Conservation (phyloP, 352 stramenopile species). For the Pythium utonaiense region DNA sequence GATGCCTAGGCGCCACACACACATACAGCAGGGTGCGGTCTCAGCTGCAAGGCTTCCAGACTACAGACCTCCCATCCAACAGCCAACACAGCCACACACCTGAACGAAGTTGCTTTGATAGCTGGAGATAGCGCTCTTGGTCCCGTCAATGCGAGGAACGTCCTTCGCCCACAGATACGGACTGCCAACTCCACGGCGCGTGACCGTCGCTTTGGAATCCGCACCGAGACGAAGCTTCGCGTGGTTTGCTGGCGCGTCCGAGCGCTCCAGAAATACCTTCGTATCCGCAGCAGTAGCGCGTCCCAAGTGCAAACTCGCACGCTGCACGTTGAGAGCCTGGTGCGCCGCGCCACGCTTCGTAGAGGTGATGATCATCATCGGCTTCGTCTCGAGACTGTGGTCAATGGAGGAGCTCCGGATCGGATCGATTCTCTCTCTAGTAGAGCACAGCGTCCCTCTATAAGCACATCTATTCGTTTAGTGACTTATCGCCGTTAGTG, state of each 20-base stretch:
- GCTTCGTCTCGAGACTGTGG: background rate
- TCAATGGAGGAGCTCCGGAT: background rate
- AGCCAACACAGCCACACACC: conserved; percentile 5
- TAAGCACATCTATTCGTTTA: conserved; percentile 1
- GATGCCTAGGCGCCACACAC: conserved; percentile 24
- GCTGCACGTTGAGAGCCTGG: conserved; percentile 10
- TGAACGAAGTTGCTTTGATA: conserved; percentile 66
- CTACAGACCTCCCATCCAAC: background rate
- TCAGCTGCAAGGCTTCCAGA: too few relatives aligned
- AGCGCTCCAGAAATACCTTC: conserved; percentile 36
- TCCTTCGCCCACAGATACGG: conserved; percentile 68
- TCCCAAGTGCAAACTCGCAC: conserved; percentile 41
- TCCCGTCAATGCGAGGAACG: conserved; percentile 58
- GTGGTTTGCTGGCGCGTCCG: conserved; percentile 2
- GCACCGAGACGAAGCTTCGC: conserved; percentile 37
- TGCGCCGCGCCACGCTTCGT: background rate
- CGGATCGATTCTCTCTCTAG: conserved; percentile 4
- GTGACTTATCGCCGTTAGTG: too few relatives aligned
- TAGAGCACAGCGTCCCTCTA: background rate
- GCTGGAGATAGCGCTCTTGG: conserved; percentile 32
- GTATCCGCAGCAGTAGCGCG: conserved; percentile 43
- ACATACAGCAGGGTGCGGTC: too few relatives aligned
- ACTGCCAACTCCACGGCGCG: conserved; percentile 48
- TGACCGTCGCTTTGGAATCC: conserved; percentile 23
- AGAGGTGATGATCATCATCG: conserved; percentile 16